Evolutionary conservation across 208 protist genomes (phyloP), one percentile per base, ranked within the genome.

Genomic region (Crithidia thermophila): DNA sequence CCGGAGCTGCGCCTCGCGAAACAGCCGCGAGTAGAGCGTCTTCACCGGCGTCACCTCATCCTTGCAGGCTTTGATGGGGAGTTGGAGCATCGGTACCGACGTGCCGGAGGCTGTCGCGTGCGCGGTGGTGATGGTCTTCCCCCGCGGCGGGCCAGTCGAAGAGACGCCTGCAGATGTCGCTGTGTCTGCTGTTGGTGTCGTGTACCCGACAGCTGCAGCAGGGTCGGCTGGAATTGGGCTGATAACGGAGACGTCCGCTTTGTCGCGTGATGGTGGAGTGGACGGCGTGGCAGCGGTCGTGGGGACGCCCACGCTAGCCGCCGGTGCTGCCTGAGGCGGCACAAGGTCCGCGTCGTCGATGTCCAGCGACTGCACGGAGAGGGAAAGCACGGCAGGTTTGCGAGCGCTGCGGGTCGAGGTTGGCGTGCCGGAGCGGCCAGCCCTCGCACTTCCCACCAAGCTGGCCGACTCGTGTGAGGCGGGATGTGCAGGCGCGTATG

Each of bases 1-100:
- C 13, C 52, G 45, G 61, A 60, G 52, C 52, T 65, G 36, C 16
- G 59, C 55, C 43, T 76, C 61, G 53, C 25, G 33, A 30, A 68
- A 75, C 28, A 69, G 58, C 8, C 33, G 49, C 4, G 27, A 43
- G 39, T 64, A 66, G 11, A 71, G 28, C 28, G 56, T 60, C 36
- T 45, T 52, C 13, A 49, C 20, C 14, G 62, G 63, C 2, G 28
- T 43, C 34, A 68, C 46, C 20, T 63, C 59, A 13, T 64, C 61
- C 30, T 46, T 36, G 36, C 20, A 57, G 5, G 13, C 4, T 8
- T 45, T 40, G 14, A 55, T 27, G 16, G 43, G 40, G 9, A 74
- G 52, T 1, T 62, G 58, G 21, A 74, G 59, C 58, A 53, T 37
- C 27, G 68, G 59, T 11, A 67, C 50, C 25, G 50, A 45, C 25